Percentiles rank a stretch among this genome's conserved stretches.
These are phyloP conservation scores for Globisporangium irregulare DNA, from an alignment of 352 stramenopile genomes.

Conservation along the genomic window DNA sequence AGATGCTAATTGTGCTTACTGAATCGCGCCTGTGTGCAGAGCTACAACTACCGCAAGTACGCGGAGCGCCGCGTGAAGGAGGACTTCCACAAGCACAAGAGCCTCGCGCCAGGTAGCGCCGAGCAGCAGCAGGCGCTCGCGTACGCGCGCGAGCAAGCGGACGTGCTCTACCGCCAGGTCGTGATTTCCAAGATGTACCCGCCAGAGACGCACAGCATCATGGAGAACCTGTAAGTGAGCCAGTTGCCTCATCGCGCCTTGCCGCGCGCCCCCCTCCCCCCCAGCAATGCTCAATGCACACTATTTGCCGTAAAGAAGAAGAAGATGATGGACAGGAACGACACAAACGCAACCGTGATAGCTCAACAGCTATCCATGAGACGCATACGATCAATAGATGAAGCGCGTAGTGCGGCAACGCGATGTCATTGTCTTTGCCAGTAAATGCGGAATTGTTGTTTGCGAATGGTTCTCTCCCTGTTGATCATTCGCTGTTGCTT, in stretches of 20 bases:
- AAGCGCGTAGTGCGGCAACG: background rate
- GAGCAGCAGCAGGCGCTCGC: constrained; percentile 54
- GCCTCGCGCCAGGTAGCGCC: constrained; percentile 32
- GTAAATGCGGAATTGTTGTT: background rate
- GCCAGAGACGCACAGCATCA: constrained; percentile 60
- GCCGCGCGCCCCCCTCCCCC: background rate
- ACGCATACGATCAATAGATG: background rate
- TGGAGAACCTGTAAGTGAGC: constrained; percentile 34
- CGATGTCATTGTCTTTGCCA: background rate
- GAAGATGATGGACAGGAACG: background rate
- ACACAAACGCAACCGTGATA: background rate
- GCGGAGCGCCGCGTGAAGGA: constrained; percentile 60
- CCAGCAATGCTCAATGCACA: background rate
- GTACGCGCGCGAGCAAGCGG: constrained; percentile 44
- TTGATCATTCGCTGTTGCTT: background rate
- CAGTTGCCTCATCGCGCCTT: no score
- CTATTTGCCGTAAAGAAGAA: background rate
- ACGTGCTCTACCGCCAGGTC: constrained; percentile 57
- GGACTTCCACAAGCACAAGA: constrained; percentile 72
- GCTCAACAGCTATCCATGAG: background rate
- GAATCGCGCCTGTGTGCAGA: constrained; percentile 24
- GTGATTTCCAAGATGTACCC: constrained; percentile 70
- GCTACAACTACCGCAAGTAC: constrained; percentile 78
- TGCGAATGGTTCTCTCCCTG: background rate
- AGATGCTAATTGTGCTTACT: constrained; percentile 8